Percentiles rank a stretch among this genome's conserved stretches.
Evolutionary conservation across 164 flowering plant species (phyloP).

Genomic region (Sextonia rubra): DNA sequence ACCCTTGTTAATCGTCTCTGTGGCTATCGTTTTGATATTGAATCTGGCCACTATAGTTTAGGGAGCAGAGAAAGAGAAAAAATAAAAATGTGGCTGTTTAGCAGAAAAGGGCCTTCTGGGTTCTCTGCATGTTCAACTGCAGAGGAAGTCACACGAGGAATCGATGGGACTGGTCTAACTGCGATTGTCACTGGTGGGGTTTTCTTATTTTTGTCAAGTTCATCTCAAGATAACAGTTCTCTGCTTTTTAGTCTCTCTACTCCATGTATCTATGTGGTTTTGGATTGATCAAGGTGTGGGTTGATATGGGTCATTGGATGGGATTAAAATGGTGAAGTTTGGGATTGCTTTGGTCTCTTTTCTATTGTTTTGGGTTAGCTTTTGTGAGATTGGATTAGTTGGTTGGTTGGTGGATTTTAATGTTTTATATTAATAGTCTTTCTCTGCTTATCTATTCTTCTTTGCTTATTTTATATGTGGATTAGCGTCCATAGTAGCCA

Average conservation of each 20-base stretch:
- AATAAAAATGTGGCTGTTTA: conserved; percentile 45
- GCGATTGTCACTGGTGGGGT: conserved; percentile 66
- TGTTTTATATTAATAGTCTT: no score
- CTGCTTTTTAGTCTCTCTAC: background rate
- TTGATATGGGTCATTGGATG: background rate
- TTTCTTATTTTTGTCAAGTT: background rate
- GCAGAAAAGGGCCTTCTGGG: conserved; percentile 60
- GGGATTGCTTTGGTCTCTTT: background rate
- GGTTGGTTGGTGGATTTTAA: no score
- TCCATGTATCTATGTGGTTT: background rate
- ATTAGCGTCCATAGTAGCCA: no score
- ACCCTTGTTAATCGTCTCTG: no score
- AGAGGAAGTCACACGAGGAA: conserved; percentile 65
- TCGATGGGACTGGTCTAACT: conserved; percentile 70
- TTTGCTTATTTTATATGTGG: no score
- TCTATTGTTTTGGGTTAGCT: background rate
- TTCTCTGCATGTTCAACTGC: conserved; percentile 63
- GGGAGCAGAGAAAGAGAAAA: background rate
- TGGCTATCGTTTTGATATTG: no score
- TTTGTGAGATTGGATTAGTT: no score
- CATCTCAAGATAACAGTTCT: background rate
- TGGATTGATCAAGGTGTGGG: background rate
- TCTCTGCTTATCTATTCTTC: no score
- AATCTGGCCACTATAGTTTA: background rate
- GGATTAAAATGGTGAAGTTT: no score